Base-by-base conservation (phyloP, 345 rosid species). In the Mangifera indica region DNA sequence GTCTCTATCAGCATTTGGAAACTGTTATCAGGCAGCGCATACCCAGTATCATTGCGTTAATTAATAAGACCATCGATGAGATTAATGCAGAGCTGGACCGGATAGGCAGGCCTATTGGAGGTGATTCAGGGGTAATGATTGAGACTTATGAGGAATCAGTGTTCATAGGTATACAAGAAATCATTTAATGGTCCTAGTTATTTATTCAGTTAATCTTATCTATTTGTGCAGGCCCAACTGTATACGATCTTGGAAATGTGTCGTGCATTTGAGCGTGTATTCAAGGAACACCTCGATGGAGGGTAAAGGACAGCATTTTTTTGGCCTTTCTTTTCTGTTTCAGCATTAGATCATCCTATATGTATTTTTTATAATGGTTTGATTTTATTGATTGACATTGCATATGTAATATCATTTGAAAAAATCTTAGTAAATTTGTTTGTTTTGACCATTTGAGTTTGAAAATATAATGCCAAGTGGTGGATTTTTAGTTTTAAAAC, bases 281-380 rank as follows among this genome's bases (percentile, higher is more conserved):
- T 93, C 81, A 93, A 89, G 86, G 98, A 95, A 77, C 99, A 95
- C 75, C 86, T 95, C 83, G 99, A 95, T 83, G 99, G 98, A 86
- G 99, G 99, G 99, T 95, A 87, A 82, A 64, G 76, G 26, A 18
- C 42, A 34, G 25, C 37, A 49, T 69, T 60, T 46, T 40, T 71
- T 70, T 26, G 21, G 26, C 53, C 78, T 69, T 60, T 56, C 40
- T 14, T 34, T 52, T 26, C 26, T 57, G 10, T 59, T 24, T 64
- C 54, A 69, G 62, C 24, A 37, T 60, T 49, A 55, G 18, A 66
- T 45, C 45, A 59, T 57, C 69, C 37, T 77, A 70, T 60, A 21
- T 29, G 54, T 17, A 22, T 72, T 61, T 15, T 25, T 10, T 72
- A 65, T 37, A 37, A 37, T 53, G 21, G 49, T 57, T 60, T 51